Percentiles rank a stretch among this genome's conserved stretches.
Conservation (phyloP, 257 asterid genomes). For the Striga asiatica region DNA sequence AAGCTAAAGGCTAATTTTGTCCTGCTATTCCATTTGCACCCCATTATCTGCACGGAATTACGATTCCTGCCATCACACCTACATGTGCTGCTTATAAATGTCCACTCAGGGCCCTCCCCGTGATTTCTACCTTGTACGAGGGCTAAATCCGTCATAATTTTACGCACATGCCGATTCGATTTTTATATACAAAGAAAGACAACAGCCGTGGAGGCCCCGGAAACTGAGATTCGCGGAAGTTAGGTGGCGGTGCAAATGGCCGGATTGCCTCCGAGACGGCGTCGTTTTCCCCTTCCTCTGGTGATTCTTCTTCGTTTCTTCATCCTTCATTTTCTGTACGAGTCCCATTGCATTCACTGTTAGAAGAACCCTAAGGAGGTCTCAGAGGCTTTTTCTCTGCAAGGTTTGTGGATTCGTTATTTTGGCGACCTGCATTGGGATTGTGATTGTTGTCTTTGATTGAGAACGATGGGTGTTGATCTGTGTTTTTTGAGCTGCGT, state of each 20-base stretch:
- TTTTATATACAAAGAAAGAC: not conserved
- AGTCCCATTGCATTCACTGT: not conserved
- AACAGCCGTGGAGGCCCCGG: slow-evolving; percentile 41
- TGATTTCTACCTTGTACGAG: not conserved
- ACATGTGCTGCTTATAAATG: slow-evolving; percentile 9
- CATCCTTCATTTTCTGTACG: not conserved
- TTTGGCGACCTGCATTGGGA: slow-evolving; percentile 24
- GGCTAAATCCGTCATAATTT: slow-evolving; percentile 18
- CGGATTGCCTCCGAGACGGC: slow-evolving; percentile 35
- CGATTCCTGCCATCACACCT: slow-evolving; percentile 12
- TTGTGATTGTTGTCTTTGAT: not conserved
- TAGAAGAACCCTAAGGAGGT: slow-evolving; percentile 21
- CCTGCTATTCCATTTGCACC: not conserved
- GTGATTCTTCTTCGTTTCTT: slow-evolving; percentile 6
- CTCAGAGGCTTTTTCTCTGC: not conserved
- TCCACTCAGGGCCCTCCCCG: not conserved
- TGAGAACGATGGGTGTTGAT: not conserved
- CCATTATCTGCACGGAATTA: not conserved
- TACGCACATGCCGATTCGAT: slow-evolving; percentile 4
- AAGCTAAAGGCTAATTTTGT: too few species aligned
- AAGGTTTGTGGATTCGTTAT: slow-evolving; percentile 15
- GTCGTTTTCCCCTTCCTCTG: slow-evolving; percentile 15
- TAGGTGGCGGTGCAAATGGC: slow-evolving; percentile 43
- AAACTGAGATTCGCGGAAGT: slow-evolving; percentile 52
- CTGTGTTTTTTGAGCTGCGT: not conserved